phyloP scores from a whole-genome alignment of 306 rosid species.

The Carpinus viminea region DNA sequence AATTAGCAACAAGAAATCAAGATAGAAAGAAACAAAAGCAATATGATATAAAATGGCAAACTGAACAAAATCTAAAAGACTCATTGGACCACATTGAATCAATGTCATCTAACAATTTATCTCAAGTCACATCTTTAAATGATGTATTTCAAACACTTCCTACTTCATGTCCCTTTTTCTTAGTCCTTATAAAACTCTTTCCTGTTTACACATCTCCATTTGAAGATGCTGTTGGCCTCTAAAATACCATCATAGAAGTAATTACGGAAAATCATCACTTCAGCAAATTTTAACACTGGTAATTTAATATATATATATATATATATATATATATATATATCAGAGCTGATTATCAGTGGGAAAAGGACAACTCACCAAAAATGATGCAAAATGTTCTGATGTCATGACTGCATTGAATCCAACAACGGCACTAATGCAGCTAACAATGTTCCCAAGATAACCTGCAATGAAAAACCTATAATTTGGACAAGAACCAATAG shows the following conservation, averaged over 20 bases:
- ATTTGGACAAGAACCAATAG: slow-evolving; percentile 34
- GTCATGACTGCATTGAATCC: slow-evolving; percentile 99
- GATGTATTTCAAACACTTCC: neutral
- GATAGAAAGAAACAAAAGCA: slow-evolving; percentile 25
- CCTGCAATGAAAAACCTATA: slow-evolving; percentile 49
- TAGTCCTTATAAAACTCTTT: neutral
- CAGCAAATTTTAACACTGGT: neutral
- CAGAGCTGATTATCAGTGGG: slow-evolving; percentile 9
- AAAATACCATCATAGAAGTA: neutral
- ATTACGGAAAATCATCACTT: neutral
- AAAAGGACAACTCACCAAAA: slow-evolving; percentile 62
- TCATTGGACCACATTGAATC: neutral
- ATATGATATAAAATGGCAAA: neutral
- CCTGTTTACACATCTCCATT: neutral
- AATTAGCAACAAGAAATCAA: slow-evolving; percentile 23
- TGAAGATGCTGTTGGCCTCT: neutral
- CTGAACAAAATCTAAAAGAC: neutral
- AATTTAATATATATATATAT: no score
- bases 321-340: neutral
- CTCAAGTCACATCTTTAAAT: neutral
- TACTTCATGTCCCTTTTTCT: neutral
- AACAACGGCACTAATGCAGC: slow-evolving; percentile 94
- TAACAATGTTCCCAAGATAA: slow-evolving; percentile 84
- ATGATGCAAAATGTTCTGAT: slow-evolving; percentile 97
- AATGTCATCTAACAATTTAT: neutral